Conservation (phyloP, 2,329 filamentous ascomycete genomes). For the Conoideocrella luteorostrata region DNA sequence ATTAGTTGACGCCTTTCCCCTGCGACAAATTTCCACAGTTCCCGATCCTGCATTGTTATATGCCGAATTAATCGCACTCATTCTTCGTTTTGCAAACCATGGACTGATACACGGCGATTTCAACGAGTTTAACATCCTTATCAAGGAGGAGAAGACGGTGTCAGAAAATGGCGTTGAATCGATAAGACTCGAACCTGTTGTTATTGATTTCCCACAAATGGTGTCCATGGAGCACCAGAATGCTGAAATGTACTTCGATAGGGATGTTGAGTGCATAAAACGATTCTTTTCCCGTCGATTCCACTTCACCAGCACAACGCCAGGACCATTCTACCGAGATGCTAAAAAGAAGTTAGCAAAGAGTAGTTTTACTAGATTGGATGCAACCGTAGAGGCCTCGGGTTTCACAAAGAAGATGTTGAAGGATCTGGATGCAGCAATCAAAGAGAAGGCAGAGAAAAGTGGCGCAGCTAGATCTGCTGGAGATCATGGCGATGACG, state of each 20-base stretch:
- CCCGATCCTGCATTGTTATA: constrained; percentile 83
- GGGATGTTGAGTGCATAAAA: constrained; percentile 93
- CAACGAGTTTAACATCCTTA: constrained; percentile 97
- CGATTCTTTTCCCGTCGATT: constrained; percentile 87
- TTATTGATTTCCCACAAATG: constrained; percentile 99
- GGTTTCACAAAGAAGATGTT: constrained; percentile 97
- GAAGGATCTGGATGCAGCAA: constrained; percentile 86
- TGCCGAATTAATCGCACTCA: constrained; percentile 80
- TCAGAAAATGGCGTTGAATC: constrained; percentile 34
- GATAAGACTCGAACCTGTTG: constrained; percentile 62
- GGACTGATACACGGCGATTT: constrained; percentile 97
- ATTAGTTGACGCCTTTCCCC: constrained; percentile 83
- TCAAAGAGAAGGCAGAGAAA: constrained; percentile 64
- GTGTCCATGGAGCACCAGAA: constrained; percentile 90
- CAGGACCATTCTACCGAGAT: constrained; percentile 80
- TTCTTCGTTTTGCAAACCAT: constrained; percentile 74
- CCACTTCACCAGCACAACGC: constrained; percentile 73
- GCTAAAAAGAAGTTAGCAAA: constrained; percentile 68
- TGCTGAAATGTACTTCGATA: constrained; percentile 95
- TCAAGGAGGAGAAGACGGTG: constrained; percentile 62
- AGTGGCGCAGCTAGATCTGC: constrained; percentile 27
- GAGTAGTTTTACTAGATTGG: constrained; percentile 63
- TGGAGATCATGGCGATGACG: constrained; percentile 18
- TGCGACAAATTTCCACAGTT: constrained; percentile 80
- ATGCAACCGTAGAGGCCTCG: constrained; percentile 84